phyloP scores from a whole-genome alignment of 495 filamentous ascomycete species.

The Pyrenula massariospora region DNA sequence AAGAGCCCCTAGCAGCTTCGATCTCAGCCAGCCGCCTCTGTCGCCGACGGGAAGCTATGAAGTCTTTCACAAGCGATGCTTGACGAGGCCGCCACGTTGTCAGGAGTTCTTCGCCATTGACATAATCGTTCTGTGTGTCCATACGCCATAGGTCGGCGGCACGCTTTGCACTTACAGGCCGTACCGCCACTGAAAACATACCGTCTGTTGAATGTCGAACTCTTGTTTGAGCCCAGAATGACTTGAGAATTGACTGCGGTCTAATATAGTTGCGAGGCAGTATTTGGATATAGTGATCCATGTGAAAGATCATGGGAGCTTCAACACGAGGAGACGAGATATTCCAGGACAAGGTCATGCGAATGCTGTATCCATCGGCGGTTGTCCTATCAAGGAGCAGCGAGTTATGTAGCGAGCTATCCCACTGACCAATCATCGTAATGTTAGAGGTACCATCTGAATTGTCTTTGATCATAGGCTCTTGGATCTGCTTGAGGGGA shows the following conservation, averaged over 20 bases:
- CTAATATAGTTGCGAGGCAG: constrained; percentile 74
- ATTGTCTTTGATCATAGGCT: constrained; percentile 67
- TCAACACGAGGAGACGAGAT: constrained; percentile 66
- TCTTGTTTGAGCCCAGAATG: constrained; percentile 72
- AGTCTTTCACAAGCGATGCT: constrained; percentile 77
- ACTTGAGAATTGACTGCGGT: constrained; percentile 73
- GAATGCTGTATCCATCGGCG: constrained; percentile 80
- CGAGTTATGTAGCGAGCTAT: constrained; percentile 85
- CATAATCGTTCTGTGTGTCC: constrained; percentile 86
- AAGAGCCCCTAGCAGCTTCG: constrained; percentile 60
- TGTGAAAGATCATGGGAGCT: constrained; percentile 72
- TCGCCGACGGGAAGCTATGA: constrained; percentile 56
- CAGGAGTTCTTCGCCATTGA: constrained; percentile 86
- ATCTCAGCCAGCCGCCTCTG: constrained; percentile 64
- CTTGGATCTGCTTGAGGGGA: constrained; percentile 58
- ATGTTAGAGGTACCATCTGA: constrained; percentile 86
- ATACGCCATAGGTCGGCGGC: constrained; percentile 93
- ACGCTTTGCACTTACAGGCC: constrained; percentile 77
- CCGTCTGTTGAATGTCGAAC: constrained; percentile 77
- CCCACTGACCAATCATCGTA: constrained; percentile 83
- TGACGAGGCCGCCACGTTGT: constrained; percentile 78
- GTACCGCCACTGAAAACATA: constrained; percentile 76
- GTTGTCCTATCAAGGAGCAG: constrained; percentile 82
- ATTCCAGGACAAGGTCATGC: constrained; percentile 76
- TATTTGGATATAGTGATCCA: constrained; percentile 70